Evolutionary conservation across 78 protist species (phyloP).

Genomic region (Speleostelium caveatum): DNA sequence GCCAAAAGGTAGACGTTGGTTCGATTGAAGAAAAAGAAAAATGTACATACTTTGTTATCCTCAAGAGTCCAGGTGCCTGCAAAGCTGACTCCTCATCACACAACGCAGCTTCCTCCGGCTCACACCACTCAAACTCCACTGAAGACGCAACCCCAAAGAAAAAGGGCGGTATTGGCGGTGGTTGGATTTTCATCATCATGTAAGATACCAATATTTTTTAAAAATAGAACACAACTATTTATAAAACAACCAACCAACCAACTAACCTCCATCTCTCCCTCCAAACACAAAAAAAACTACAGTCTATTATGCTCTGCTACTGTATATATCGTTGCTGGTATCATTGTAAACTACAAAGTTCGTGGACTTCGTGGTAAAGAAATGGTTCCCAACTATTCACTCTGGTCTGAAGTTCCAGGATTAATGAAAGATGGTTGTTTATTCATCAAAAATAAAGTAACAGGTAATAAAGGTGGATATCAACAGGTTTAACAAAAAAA

Average conservation of each 20-base stretch:
- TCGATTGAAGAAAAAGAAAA: too few relatives aligned
- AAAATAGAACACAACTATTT: background rate
- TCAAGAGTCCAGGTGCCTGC: too few relatives aligned
- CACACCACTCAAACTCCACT: background rate
- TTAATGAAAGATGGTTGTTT: conserved; percentile 22
- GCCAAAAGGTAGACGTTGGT: too few relatives aligned
- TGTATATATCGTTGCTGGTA: conserved; percentile 26
- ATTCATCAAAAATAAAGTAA: conserved; percentile 24
- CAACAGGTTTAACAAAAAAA: conserved; percentile 37
- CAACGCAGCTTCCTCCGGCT: too few relatives aligned
- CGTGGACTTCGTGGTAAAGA: conserved; percentile 9
- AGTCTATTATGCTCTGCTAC: background rate
- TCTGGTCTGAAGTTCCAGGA: conserved; percentile 22
- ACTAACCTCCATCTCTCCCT: too few relatives aligned
- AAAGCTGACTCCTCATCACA: too few relatives aligned
- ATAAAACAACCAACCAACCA: background rate
- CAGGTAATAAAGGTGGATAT: conserved; percentile 5
- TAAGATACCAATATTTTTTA: too few relatives aligned
- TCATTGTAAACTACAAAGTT: conserved; percentile 9
- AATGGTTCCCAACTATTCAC: conserved; percentile 9
- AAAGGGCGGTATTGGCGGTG: conserved; percentile 49
- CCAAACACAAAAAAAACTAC: too few relatives aligned
- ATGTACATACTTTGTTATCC: too few relatives aligned
- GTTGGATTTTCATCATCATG: conserved; percentile 33
- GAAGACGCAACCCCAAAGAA: background rate